Evolutionary conservation across 2,329 filamentous ascomycete genomes (phyloP), one percentile per base, ranked within the genome.

Genomic region (Pseudopithomyces maydicus): DNA sequence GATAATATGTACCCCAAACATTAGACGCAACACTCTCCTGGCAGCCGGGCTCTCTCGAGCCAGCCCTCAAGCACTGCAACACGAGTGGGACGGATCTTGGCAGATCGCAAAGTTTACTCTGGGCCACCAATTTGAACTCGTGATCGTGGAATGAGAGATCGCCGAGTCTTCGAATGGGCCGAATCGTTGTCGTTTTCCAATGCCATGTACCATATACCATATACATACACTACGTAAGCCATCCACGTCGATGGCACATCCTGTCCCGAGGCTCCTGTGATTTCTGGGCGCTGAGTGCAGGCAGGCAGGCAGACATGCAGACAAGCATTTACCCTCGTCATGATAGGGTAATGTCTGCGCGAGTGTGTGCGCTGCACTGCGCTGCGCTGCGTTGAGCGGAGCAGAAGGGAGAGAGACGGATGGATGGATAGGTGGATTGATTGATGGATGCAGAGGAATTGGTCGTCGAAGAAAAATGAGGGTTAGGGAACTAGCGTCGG

Each of bases 81-180:
- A 94, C 90, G 89, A 91, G 86, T 88, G 90, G 92, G 90, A 91
- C 87, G 83, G 55, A 89, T 88, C 88, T 91, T 91, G 89, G 89
- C 88, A 91, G 89, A 88, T 89, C 33, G 29, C 87, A 88, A 79
- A 70, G 84, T 80, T 89, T 84, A 74, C 73, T 94, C 81, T 94
- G 86, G 91, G 90, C 90, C 85, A 80, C 79, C 90, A 86, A 87
- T 87, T 93, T 94, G 91, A 94, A 90, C 92, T 83, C 90, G 82
- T 85, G 88, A 89, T 86, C 88, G 91, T 85, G 77, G 84, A 17
- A 70, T n/a, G 77, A 82, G 76, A 81, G 81, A 81, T 83, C 88
- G 83, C 82, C 80, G 90, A 92, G 92, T 91, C 91, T 95, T 95
- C 91, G 91, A 95, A 90, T 90, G 90, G 88, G 90, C 91, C 90